Base-by-base conservation (phyloP, 441 rosid species). In the Theobroma grandiflorum region DNA sequence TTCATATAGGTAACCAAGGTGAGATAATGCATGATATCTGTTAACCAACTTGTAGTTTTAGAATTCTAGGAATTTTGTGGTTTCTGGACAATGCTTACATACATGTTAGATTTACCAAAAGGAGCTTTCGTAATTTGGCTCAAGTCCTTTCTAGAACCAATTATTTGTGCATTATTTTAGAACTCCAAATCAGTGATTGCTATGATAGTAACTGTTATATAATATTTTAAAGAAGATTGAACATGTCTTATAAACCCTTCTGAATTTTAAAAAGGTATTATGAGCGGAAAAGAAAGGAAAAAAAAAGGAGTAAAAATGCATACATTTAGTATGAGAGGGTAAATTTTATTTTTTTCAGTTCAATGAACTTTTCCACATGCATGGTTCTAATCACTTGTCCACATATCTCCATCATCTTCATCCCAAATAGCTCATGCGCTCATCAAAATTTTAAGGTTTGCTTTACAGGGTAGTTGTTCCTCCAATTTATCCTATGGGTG, bases 381-480 rank as follows among this genome's bases (percentile, higher is more conserved):
- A 2, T 45, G 61, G 12, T 6, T 71, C 59, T 70, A 31, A 71
- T 71, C 16, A 49, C 16, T 9, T 71, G 22, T 31, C 22, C 38
- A 7, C 18, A 11, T 16, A 8, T 70, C 31, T 71, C 43, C 12
- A n/a, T n/a, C 35, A 37, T 16, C 35, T 55, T 72, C 37, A 18
- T 72, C 6, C 31, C 12, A 5, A 26, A 11, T 20, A 55, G 37
- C 35, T 33, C 75, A 10, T 71, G 18, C 37, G n/a, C 61, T 37
- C 12, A 11, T 55, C 64, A n/a, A 37, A 37, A 18, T 42, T 74
- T 1, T 57, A 8, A 20, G 50, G 58, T 78, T 82, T 77, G 42
- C 40, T 75, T 77, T 74, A 40, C 73, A 96, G 99, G 75, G 74
- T 88, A 66, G 72, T 88, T 16, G 0, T 85, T 68, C 98, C 99